Percentiles rank a stretch among this genome's conserved stretches.
Evolutionary conservation across 352 stramenopile genomes (phyloP).

Genomic region (Thalassiosira mediterranea): DNA sequence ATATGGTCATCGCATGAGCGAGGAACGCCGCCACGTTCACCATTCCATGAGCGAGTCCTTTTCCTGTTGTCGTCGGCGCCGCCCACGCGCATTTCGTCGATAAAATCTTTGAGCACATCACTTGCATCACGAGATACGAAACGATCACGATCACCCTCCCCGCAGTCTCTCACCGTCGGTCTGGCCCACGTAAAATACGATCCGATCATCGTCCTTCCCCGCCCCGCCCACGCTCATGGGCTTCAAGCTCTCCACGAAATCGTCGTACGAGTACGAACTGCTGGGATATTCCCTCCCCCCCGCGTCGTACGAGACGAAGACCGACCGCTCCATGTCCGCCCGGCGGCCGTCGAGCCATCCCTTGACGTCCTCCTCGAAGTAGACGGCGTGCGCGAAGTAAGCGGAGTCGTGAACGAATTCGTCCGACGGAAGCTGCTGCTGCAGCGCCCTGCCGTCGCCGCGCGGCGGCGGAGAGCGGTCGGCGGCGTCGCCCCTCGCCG

Average conservation of each 20-base stretch:
- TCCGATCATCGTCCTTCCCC: slow-evolving; percentile 8
- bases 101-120: too few relatives aligned
- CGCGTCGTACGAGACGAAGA: slow-evolving; percentile 28
- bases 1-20: slow-evolving; percentile 34
- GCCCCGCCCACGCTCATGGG: slow-evolving; percentile 23
- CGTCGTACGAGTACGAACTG: slow-evolving; percentile 28
- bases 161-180: slow-evolving; percentile 18
- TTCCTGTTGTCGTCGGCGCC: too few relatives aligned
- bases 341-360: slow-evolving; percentile 1
- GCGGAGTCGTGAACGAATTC: too few relatives aligned
- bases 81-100: too few relatives aligned
- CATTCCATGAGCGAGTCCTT: slow-evolving; percentile 25
- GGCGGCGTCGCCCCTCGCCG: too few relatives aligned
- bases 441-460: too few relatives aligned
- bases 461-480: too few relatives aligned
- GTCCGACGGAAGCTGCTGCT: too few relatives aligned
- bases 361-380: slow-evolving; percentile 12
- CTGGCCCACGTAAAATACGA: slow-evolving; percentile 43
- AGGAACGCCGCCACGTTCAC: slow-evolving; percentile 54
- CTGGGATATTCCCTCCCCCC: slow-evolving; percentile 15
- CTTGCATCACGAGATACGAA: too few relatives aligned
- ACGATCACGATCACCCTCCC: too few relatives aligned
- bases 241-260: slow-evolving; percentile 22
- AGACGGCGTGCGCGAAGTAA: too few relatives aligned
- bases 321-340: slow-evolving; percentile 8